A percentile compares a stretch with the other conserved stretches of the same genome.
Evolutionary conservation across 345 rosid species (phyloP).

Genomic region (Brassica napus): Da-Ae NC_063450.1:42248501-42249000

Average conservation of each 20-base stretch:
- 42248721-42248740: too few species aligned
- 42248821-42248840: background rate
- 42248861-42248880: background rate
- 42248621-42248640: background rate
- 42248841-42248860: background rate
- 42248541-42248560: background rate
- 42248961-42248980: background rate
- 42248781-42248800: background rate
- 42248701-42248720: too few species aligned
- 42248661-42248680: too few species aligned
- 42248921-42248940: background rate
- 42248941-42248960: background rate
- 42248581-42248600: background rate
- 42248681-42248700: too few species aligned
- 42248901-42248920: background rate
- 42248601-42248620: background rate
- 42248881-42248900: background rate
- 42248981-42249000: background rate
- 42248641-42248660: background rate
- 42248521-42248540: background rate
- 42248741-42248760: background rate
- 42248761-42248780: background rate
- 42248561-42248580: background rate
- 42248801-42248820: background rate
- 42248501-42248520: background rate